These are phyloP conservation scores for Pseudozyma tsukubaensis DNA, from an alignment of 1,284 basidiomycete genomes.

Conservation along the genomic window DNA sequence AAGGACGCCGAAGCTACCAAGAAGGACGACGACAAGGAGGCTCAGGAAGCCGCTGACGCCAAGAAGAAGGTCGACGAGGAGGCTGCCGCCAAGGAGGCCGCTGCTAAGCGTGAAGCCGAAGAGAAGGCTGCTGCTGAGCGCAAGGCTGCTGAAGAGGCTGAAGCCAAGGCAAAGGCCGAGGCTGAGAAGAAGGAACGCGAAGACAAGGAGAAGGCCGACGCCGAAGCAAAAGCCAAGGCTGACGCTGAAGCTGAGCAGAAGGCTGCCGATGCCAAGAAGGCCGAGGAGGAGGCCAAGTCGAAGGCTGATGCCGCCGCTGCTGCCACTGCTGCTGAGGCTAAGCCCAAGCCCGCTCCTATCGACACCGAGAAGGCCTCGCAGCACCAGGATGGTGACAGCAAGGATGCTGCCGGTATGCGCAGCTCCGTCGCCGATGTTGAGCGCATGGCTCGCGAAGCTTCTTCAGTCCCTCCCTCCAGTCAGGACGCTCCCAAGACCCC, in stretches of 20 bases:
- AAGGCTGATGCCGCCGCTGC: constrained; percentile 35
- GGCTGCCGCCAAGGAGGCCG: constrained; percentile 39
- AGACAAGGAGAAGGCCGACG: constrained; percentile 36
- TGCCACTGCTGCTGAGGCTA: constrained; percentile 36
- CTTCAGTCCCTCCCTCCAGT: constrained; percentile 62
- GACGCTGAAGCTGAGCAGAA: constrained; percentile 17
- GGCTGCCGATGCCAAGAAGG: constrained; percentile 41
- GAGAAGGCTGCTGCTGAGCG: constrained; percentile 45
- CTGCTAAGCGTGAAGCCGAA: constrained; percentile 44
- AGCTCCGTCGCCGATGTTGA: constrained; percentile 61
- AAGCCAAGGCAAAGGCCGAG: constrained; percentile 35
- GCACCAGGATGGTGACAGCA: constrained; percentile 37
- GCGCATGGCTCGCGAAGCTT: constrained; percentile 63
- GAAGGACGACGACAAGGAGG: constrained; percentile 44
- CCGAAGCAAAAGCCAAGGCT: constrained; percentile 32
- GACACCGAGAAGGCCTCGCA: constrained; percentile 43
- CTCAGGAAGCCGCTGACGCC: constrained; percentile 39
- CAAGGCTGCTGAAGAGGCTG: constrained; percentile 46
- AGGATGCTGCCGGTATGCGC: constrained; percentile 46
- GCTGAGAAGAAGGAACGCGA: constrained; percentile 46
- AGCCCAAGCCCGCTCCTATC: constrained; percentile 52
- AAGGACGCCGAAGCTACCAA: constrained; percentile 44
- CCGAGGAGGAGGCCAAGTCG: constrained; percentile 46
- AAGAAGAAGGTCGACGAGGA: constrained; percentile 50
- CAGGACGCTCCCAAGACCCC: constrained; percentile 56